These are phyloP conservation scores for Wickerhamomyces rabaulensis DNA, from an alignment of 805 yeast genomes.

Conservation along the genomic window DNA sequence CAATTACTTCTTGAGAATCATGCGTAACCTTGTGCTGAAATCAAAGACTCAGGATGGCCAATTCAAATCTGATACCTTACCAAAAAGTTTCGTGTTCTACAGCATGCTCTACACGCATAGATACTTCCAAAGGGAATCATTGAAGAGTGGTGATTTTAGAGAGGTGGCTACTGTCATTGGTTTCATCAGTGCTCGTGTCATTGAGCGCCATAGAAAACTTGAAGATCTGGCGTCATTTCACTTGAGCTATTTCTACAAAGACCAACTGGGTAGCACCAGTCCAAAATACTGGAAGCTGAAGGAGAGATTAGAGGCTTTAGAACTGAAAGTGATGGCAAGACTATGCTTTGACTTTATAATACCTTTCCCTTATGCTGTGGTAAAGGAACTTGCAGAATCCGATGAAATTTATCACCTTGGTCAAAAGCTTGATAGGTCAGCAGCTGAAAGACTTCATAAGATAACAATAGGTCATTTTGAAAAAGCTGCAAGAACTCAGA, in stretches of 20 bases:
- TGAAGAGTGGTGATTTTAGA: conserved; percentile 1
- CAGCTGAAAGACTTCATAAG: background rate
- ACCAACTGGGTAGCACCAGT: background rate
- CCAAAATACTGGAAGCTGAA: conserved; percentile 10
- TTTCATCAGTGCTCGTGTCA: conserved; percentile 17
- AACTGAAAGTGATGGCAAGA: conserved; percentile 17
- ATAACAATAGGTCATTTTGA: conserved; percentile 1
- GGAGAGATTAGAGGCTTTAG: conserved; percentile 14
- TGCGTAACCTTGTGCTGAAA: background rate
- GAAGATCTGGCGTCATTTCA: conserved; percentile 4
- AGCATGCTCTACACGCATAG: conserved; percentile 15
- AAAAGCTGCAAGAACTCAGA: conserved; percentile 8
- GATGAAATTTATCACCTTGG: background rate
- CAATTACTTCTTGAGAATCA: background rate
- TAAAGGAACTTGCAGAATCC: background rate
- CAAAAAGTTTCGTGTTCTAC: conserved; percentile 3
- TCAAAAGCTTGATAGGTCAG: background rate
- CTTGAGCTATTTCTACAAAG: background rate
- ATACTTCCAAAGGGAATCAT: conserved; percentile 17
- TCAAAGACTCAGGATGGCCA: background rate
- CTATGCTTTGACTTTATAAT: conserved; percentile 21
- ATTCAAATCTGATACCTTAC: conserved; percentile 1
- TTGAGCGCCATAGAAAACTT: conserved; percentile 13
- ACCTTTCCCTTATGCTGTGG: conserved; percentile 10
- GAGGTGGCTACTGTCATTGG: conserved; percentile 6